Evolutionary conservation across 2,329 filamentous ascomycete genomes (phyloP), one percentile per base, ranked within the genome.

Genomic region (Clarireedia paspali): DNA sequence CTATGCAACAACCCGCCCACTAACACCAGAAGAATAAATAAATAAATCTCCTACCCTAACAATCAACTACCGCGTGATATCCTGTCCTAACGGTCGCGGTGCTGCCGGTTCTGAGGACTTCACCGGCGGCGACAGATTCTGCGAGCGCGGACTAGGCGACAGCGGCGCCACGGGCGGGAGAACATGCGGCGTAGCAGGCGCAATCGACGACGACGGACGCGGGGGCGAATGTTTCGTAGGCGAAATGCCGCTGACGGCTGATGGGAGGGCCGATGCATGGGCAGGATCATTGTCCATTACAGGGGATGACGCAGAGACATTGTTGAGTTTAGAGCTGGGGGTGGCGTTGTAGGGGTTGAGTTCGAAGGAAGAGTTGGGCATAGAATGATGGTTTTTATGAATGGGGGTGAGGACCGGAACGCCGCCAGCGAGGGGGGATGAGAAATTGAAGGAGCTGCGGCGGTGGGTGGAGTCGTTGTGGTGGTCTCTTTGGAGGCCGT

Each of bases 81-180:
- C 36, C 26, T 45, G 39, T 26, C 20, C 36, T 3, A 26, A 10
- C 14, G 17, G 24, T 10, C 44, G 44, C 20, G 14, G 23, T 15
- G 34, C 26, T 15, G 42, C 26, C 14, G 60, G 59, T 50, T 68
- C 65, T 6, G 63, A 59, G 26, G 57, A 73, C 71, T 87, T 84
- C 61, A 81, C 74, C 2, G 82, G 84, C 24, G 84, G 82, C 15
- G 79, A 82, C 50, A 83, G 67, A 56, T 83, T 82, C 60, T 80
- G 77, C 56, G 78, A 74, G 14, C 75, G 76, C 2, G 79, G 77
- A 44, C 77, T 81, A 0, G 84, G 84, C 9, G 81, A 78, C 48
- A 87, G 67, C 1, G 79, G 73, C 42, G 80, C 75, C 2, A 77
- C 69, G 0, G 83, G 83, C 5, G 83, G 83, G 2, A 86, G 70